Conservation (phyloP, 441 rosid genomes). For the California macrophylla region DNA sequence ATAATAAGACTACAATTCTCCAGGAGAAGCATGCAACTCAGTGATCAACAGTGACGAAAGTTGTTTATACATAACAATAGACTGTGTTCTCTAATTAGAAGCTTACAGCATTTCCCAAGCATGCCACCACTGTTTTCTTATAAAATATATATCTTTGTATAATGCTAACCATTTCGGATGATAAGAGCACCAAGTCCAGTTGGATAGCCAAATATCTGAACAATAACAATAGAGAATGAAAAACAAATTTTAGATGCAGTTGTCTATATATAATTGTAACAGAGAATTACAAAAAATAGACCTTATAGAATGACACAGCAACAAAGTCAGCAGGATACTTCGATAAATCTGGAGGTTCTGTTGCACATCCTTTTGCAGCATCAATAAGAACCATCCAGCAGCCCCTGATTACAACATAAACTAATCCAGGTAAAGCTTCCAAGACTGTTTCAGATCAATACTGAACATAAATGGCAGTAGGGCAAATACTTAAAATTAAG, state of each 20-base stretch:
- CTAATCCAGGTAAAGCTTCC: not conserved
- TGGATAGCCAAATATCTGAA: slow-evolving; percentile 93
- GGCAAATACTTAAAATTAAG: slow-evolving; percentile 6
- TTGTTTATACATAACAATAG: not conserved
- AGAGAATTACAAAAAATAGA: slow-evolving; percentile 14
- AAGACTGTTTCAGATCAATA: not conserved
- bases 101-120: not conserved
- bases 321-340: slow-evolving; percentile 84
- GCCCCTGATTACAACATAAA: slow-evolving; percentile 34
- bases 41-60: not conserved
- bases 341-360: slow-evolving; percentile 70
- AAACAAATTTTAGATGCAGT: slow-evolving; percentile 17
- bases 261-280: slow-evolving; percentile 7
- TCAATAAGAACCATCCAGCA: slow-evolving; percentile 86
- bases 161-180: slow-evolving; percentile 56
- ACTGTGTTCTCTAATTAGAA: not conserved
- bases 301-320: slow-evolving; percentile 88
- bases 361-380: slow-evolving; percentile 92
- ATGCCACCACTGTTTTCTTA: not conserved
- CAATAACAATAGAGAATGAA: slow-evolving; percentile 20
- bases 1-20: not conserved
- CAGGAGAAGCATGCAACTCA: not conserved
- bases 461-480: not conserved
- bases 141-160: slow-evolving; percentile 9
- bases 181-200: slow-evolving; percentile 98